Evolutionary conservation across 495 filamentous ascomycete genomes (phyloP).

Genomic region (Rhypophila decipiens): DNA sequence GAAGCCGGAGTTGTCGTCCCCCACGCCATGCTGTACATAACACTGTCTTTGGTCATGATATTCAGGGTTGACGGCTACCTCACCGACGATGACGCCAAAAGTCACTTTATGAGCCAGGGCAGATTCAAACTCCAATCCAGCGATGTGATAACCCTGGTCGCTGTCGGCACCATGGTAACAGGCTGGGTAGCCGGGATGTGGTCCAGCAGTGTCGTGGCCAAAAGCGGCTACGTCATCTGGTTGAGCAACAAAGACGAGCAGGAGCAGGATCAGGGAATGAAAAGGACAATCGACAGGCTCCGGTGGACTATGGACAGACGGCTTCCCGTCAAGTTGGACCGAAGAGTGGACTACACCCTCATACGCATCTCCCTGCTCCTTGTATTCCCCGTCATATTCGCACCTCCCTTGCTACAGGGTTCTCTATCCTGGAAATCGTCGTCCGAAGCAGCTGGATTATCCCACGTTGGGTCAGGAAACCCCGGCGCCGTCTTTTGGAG

Average conservation of each 20-base stretch:
- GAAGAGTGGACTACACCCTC: neutral
- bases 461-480: neutral
- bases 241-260: neutral
- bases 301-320: neutral
- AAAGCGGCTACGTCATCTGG: neutral
- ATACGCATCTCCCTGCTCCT: neutral
- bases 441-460: neutral
- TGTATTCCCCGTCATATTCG: neutral
- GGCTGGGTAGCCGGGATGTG: neutral
- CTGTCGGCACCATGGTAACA: neutral
- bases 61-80: neutral
- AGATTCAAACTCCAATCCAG: neutral
- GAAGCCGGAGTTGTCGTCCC: neutral
- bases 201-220: neutral
- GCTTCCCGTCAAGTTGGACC: neutral
- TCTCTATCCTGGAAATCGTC: neutral
- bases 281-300: neutral
- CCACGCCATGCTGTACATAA: neutral
- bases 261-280: too few species aligned
- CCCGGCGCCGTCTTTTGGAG: neutral
- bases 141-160: neutral
- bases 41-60: neutral
- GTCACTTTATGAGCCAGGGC: neutral
- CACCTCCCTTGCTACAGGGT: neutral
- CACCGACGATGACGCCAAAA: neutral